Evolutionary conservation across 306 rosid genomes (phyloP).

Genomic region (Fagus crenata): DNA sequence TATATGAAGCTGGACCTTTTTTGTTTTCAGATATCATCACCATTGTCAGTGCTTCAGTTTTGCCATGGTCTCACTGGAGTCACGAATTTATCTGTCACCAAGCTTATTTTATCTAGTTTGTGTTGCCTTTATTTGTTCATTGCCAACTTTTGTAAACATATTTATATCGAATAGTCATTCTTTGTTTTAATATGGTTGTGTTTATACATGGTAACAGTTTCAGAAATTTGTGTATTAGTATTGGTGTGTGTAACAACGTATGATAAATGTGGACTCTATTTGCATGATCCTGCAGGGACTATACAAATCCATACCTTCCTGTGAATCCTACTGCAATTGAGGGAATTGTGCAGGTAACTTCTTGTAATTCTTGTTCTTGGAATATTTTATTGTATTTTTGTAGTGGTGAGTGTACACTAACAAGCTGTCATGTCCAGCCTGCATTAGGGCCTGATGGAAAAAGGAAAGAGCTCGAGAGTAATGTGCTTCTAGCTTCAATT

Average conservation of each 20-base stretch:
- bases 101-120: background rate
- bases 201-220: slow-evolving; percentile 6
- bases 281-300: slow-evolving; percentile 62
- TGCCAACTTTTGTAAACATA: background rate
- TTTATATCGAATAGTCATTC: background rate
- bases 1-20: background rate
- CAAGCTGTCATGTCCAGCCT: slow-evolving; percentile 49
- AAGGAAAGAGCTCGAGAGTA: slow-evolving; percentile 80
- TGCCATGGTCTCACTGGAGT: background rate
- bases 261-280: slow-evolving; percentile 13
- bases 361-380: slow-evolving; percentile 21
- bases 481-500: slow-evolving; percentile 89
- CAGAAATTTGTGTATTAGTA: background rate
- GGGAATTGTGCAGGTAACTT: slow-evolving; percentile 68
- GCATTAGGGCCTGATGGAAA: slow-evolving; percentile 86
- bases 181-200: background rate
- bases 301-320: slow-evolving; percentile 91
- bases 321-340: slow-evolving; percentile 92
- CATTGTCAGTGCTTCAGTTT: background rate
- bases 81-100: background rate
- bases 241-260: background rate
- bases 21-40: slow-evolving; percentile 1
- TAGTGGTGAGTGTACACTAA: slow-evolving; percentile 32
- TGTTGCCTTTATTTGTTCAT: background rate
- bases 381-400: background rate